Evolutionary conservation across 2,329 filamentous ascomycete genomes (phyloP).

Genomic region (Colletotrichum sp.): DNA sequence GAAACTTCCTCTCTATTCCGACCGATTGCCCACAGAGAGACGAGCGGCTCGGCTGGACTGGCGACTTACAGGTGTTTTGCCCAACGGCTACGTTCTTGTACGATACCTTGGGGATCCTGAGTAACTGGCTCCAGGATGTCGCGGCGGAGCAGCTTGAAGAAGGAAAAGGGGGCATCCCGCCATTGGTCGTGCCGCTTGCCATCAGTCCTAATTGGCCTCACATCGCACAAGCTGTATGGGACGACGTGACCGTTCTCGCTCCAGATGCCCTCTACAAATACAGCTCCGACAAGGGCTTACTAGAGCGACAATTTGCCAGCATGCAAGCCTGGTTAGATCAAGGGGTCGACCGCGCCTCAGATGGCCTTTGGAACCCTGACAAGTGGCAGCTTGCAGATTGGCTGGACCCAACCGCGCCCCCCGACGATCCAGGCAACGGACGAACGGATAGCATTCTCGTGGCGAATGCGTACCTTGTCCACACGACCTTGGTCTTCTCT

Average conservation of each 20-base stretch:
- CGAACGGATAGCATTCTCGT: slow-evolving; percentile 3
- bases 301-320: slow-evolving; percentile 2
- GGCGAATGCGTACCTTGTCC: slow-evolving; percentile 8
- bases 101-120: slow-evolving; percentile 7
- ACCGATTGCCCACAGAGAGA: slow-evolving; percentile 16
- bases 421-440: slow-evolving; percentile 10
- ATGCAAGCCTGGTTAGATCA: slow-evolving; percentile 13
- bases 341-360: slow-evolving; percentile 9
- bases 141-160: slow-evolving; percentile 9
- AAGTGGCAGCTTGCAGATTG: slow-evolving; percentile 15
- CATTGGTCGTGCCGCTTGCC: slow-evolving; percentile 33
- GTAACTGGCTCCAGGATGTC: slow-evolving; percentile 14
- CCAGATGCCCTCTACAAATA: slow-evolving; percentile 3
- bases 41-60: slow-evolving; percentile 15
- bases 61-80: slow-evolving; percentile 10
- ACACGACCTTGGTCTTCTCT: not conserved
- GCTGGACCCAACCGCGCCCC: slow-evolving; percentile 12
- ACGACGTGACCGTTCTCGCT: slow-evolving; percentile 5
- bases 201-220: slow-evolving; percentile 25
- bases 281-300: slow-evolving; percentile 4
- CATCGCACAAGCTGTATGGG: slow-evolving; percentile 15
- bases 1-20: slow-evolving; percentile 10
- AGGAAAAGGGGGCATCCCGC: slow-evolving; percentile 37
- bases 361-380: slow-evolving; percentile 13
- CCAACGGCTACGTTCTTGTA: slow-evolving; percentile 11